Evolutionary conservation across 1,139 yeast genomes (phyloP), one percentile per base, ranked within the genome.

Genomic region (Hyphopichia pseudoburtonii): DNA sequence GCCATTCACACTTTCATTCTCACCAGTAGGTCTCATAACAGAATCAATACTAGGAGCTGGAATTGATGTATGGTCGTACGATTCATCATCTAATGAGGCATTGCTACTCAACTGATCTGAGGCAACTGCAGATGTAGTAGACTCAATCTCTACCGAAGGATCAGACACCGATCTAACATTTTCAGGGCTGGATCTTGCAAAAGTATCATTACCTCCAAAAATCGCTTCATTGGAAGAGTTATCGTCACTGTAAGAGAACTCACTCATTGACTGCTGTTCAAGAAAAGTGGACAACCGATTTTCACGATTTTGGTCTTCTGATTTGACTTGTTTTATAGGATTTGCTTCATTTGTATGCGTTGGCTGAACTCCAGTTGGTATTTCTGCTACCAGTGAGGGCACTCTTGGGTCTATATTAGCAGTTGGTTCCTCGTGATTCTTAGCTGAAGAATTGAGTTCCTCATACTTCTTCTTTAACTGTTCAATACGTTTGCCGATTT

Each of bases 401-500:
- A n/a, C n/a, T n/a, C n/a, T n/a, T n/a, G n/a, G n/a, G n/a, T n/a
- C n/a, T n/a, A n/a, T n/a, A 21, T 21, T 21, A 10, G 16, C 28
- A 14, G 30, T n/a, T n/a, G n/a, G n/a, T n/a, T n/a, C n/a, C n/a
- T n/a, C n/a, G n/a, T n/a, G n/a, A n/a, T n/a, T n/a, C n/a, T n/a
- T n/a, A n/a, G n/a, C n/a, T n/a, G n/a, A n/a, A n/a, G n/a, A n/a
- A n/a, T n/a, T n/a, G n/a, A n/a, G 53, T 14, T 42, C 43, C 26
- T 46, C 52, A 19, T 40, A 48, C 32, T 39, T 48, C 36, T 34
- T 35, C 33, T 48, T 48, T 38, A 62, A 47, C 14, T 42, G 47
- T 2, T 48, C 50, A 17, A 60, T 53, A 8, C 48, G 51, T 4
- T 37, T 37, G 3, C 48, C 56, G 30, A 62, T 48, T 36, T 66